Conservation (phyloP, 2,329 filamentous ascomycete species). For the Rutstroemia sp. region DNA sequence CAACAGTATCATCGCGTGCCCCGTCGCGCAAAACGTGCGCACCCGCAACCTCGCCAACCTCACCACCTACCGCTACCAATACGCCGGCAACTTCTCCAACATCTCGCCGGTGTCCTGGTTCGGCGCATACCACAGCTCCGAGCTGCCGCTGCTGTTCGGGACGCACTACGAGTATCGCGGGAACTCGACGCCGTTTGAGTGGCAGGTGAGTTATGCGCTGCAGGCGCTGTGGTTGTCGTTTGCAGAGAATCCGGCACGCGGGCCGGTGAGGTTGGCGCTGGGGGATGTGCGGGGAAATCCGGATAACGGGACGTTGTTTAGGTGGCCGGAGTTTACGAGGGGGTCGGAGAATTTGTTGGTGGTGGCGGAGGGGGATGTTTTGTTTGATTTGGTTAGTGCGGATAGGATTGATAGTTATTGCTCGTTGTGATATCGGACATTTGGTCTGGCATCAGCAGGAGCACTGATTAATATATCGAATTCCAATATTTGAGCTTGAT, state of each 20-base stretch:
- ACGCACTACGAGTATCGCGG: not conserved
- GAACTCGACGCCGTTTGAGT: not conserved
- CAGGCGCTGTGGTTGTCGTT: not conserved
- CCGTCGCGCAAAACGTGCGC: no score
- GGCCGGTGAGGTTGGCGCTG: not conserved
- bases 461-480: no score
- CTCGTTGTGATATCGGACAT: not conserved
- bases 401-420: not conserved
- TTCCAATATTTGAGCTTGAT: no score
- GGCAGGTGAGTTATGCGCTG: not conserved
- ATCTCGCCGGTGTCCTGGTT: slow-evolving; percentile 17
- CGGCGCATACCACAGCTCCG: slow-evolving; percentile 12
- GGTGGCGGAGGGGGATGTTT: not conserved
- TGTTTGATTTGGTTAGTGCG: not conserved
- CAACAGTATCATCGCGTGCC: slow-evolving; percentile 6
- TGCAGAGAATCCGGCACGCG: not conserved
- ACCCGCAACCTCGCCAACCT: slow-evolving; percentile 4
- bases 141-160: slow-evolving; percentile 13
- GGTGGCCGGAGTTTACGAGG: not conserved
- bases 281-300: no score
- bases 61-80: slow-evolving; percentile 26
- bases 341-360: not conserved
- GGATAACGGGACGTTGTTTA: not conserved
- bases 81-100: slow-evolving; percentile 28
- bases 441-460: no score